Percentiles rank a stretch among this genome's conserved stretches.
Evolutionary conservation across 768 basidiomycete genomes (phyloP).

Genomic region (Lyophyllum decastes): DNA sequence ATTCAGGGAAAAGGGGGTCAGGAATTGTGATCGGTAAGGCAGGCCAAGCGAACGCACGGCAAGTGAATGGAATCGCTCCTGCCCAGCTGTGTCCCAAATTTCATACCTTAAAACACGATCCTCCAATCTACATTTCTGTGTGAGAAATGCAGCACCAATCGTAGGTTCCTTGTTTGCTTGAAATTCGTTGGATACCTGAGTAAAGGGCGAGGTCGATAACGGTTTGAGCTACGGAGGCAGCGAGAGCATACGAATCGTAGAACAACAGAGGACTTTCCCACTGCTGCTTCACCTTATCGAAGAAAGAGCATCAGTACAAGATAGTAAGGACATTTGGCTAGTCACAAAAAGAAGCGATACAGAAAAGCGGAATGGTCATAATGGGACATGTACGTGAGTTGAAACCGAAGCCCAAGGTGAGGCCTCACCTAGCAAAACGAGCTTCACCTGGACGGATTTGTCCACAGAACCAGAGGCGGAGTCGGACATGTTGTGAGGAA

Average conservation of each 20-base stretch:
- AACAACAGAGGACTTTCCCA: constrained; percentile 98
- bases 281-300: constrained; percentile 89
- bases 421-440: constrained; percentile 86
- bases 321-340: background rate
- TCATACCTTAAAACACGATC: constrained; percentile 93
- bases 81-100: constrained; percentile 96
- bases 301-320: constrained; percentile 13
- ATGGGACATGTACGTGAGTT: background rate
- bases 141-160: constrained; percentile 94
- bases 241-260: constrained; percentile 81
- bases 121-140: constrained; percentile 93
- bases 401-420: constrained; percentile 5
- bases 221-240: background rate
- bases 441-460: constrained; percentile 96
- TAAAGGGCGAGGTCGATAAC: constrained; percentile 16
- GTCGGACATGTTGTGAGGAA: constrained; percentile 60
- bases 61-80: constrained; percentile 97
- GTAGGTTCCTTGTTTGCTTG: constrained; percentile 99
- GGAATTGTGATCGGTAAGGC: constrained; percentile 11
- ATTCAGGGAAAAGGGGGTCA: constrained; percentile 12
- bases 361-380: constrained; percentile 4
- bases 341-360: background rate
- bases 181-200: constrained; percentile 93
- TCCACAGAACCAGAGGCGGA: constrained; percentile 73
- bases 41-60: constrained; percentile 57